phyloP scores from a whole-genome alignment of 2,329 filamentous ascomycete genomes.

The Atkinsonella hypoxylon region DNA sequence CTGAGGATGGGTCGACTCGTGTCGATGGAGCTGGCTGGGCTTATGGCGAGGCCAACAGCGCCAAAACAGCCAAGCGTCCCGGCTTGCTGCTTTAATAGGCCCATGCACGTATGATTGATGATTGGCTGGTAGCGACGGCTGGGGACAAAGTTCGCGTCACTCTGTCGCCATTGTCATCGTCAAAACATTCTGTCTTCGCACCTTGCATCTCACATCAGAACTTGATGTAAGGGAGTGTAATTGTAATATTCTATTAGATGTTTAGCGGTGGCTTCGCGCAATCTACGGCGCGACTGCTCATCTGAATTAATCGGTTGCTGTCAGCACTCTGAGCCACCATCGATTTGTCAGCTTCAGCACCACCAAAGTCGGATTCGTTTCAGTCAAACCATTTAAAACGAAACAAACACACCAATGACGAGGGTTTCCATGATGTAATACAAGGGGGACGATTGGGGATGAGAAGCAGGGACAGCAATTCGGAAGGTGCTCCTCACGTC shows the following conservation, averaged over 20 bases:
- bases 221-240: not conserved
- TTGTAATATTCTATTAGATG: not conserved
- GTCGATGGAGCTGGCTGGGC: not conserved
- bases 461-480: too few species aligned
- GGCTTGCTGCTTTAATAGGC: conserved; percentile 18
- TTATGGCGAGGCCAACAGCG: conserved; percentile 16
- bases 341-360: not conserved
- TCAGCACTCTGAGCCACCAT: not conserved
- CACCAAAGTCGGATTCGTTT: not conserved
- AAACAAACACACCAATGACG: not conserved
- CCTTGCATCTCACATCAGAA: not conserved
- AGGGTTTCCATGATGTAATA: too few species aligned
- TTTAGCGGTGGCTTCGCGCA: not conserved
- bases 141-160: conserved; percentile 9
- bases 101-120: too few species aligned
- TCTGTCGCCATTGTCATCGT: conserved; percentile 5
- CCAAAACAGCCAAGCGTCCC: conserved; percentile 6
- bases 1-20: too few species aligned
- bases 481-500: too few species aligned
- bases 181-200: not conserved
- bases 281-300: not conserved
- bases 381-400: not conserved
- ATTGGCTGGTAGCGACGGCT: conserved; percentile 24
- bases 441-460: too few species aligned
- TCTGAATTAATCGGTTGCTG: not conserved